Percentiles rank a stretch among this genome's conserved stretches.
phyloP scores from a whole-genome alignment of 352 stramenopile genomes.

The Globisporangium camurandrum region DNA sequence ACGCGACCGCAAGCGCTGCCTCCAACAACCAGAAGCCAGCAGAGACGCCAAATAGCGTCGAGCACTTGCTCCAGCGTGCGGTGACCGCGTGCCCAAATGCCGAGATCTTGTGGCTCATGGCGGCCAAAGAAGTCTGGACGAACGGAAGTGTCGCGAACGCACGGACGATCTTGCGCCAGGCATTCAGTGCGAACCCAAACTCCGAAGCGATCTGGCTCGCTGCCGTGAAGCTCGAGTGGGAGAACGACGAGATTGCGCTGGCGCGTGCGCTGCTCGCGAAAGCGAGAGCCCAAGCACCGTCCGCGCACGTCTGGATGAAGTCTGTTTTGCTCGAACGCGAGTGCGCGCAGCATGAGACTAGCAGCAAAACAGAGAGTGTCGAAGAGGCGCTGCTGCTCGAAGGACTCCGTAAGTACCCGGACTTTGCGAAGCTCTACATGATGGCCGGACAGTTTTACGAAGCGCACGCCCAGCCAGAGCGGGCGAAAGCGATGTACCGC shows the following conservation, averaged over 20 bases:
- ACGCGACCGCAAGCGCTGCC: no score
- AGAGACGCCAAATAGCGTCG: no score
- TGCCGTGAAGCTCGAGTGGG: slow-evolving; percentile 98
- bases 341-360: slow-evolving; percentile 40
- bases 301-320: slow-evolving; percentile 96
- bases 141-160: slow-evolving; percentile 91
- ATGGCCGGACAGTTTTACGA: slow-evolving; percentile 95
- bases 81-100: slow-evolving; percentile 91
- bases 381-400: slow-evolving; percentile 88
- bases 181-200: slow-evolving; percentile 95
- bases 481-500: slow-evolving; percentile 90
- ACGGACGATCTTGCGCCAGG: slow-evolving; percentile 91
- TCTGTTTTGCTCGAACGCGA: slow-evolving; percentile 96
- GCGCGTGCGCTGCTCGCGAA: slow-evolving; percentile 80
- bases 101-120: slow-evolving; percentile 97
- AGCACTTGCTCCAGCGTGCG: slow-evolving; percentile 88
- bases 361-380: slow-evolving; percentile 31
- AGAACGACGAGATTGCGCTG: slow-evolving; percentile 95
- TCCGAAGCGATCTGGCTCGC: slow-evolving; percentile 95
- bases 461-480: slow-evolving; percentile 36
- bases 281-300: slow-evolving; percentile 77
- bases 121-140: slow-evolving; percentile 96
- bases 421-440: slow-evolving; percentile 96
- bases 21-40: slow-evolving; percentile 64
- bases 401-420: slow-evolving; percentile 85